A percentile compares a stretch with the other conserved stretches of the same genome.
phyloP scores from a whole-genome alignment of 192 early-diverging fungal genomes.

The Paraglomus brasilianum region DNA sequence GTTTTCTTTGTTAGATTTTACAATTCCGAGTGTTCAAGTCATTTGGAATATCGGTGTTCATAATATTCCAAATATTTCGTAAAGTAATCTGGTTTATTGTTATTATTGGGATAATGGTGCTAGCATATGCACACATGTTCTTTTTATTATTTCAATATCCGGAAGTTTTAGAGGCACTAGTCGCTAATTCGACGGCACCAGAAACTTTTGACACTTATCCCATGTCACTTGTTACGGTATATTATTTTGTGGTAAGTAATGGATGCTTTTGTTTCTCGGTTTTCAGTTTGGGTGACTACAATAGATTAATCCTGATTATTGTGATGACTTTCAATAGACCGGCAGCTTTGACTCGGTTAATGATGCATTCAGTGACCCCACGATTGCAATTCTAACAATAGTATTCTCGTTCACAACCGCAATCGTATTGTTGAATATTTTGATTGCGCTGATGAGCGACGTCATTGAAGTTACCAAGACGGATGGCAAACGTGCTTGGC shows the following conservation, averaged over 20 bases:
- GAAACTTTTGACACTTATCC: too few species aligned
- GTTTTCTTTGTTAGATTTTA: not conserved
- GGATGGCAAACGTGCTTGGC: conserved; percentile 17
- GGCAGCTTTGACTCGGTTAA: not conserved
- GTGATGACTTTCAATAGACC: not conserved
- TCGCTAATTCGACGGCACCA: too few species aligned
- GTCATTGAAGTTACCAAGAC: conserved; percentile 3
- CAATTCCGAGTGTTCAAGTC: conserved; percentile 9
- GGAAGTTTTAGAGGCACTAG: too few species aligned
- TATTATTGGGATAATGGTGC: conserved; percentile 1
- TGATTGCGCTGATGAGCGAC: conserved; percentile 15
- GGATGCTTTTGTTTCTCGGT: not conserved
- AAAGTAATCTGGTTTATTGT: not conserved
- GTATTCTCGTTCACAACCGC: conserved; percentile 19
- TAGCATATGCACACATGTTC: conserved; percentile 7
- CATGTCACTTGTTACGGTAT: not conserved
- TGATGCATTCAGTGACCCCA: not conserved
- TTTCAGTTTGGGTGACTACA: not conserved
- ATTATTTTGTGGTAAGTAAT: conserved; percentile 4
- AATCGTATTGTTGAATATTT: conserved; percentile 25
- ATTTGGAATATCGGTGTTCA: conserved; percentile 12
- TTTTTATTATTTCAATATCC: too few species aligned
- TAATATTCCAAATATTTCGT: conserved; percentile 10
- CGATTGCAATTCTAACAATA: conserved; percentile 7
- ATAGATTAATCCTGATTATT: not conserved